Conservation (phyloP, 768 basidiomycete genomes). For the Podaxis rugospora region DNA sequence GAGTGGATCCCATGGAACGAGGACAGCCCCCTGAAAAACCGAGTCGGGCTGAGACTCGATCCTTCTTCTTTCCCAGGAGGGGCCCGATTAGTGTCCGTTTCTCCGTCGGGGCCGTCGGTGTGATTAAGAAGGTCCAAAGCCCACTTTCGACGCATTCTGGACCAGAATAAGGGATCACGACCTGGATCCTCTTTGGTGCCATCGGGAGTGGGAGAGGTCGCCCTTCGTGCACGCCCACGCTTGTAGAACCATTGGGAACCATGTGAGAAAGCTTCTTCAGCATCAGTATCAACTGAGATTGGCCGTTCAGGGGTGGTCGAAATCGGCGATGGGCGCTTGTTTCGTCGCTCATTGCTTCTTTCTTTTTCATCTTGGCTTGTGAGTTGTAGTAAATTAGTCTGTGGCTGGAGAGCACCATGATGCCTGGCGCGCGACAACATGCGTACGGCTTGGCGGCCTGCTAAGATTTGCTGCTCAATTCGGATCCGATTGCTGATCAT, state of each 20-base stretch:
- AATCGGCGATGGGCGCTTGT: constrained; percentile 24
- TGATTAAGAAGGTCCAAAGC: constrained; percentile 35
- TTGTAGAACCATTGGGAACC: constrained; percentile 53
- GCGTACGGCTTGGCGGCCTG: constrained; percentile 73
- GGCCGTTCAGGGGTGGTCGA: constrained; percentile 46
- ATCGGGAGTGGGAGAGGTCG: constrained; percentile 24
- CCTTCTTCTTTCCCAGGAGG: neutral
- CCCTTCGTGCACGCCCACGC: constrained; percentile 36
- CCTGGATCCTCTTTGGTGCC: constrained; percentile 11
- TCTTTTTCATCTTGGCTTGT: constrained; percentile 11
- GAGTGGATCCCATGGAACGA: neutral
- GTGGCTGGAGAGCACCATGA: constrained; percentile 17
- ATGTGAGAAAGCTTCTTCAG: constrained; percentile 63
- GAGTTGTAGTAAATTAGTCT: constrained; percentile 17
- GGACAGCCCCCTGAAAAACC: neutral
- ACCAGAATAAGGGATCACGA: constrained; percentile 34
- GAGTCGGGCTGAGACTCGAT: neutral
- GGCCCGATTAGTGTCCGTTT: neutral
- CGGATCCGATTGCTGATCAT: constrained; percentile 91
- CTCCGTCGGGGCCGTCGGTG: neutral
- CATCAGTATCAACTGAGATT: constrained; percentile 75
- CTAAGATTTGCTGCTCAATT: constrained; percentile 77
- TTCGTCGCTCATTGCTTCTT: constrained; percentile 5
- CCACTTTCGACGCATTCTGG: constrained; percentile 45
- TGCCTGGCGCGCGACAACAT: constrained; percentile 39